Percentiles rank a stretch among this genome's conserved stretches.
Conservation (phyloP, 2,329 filamentous ascomycete species). For the Calonectria pauciramosa region DNA sequence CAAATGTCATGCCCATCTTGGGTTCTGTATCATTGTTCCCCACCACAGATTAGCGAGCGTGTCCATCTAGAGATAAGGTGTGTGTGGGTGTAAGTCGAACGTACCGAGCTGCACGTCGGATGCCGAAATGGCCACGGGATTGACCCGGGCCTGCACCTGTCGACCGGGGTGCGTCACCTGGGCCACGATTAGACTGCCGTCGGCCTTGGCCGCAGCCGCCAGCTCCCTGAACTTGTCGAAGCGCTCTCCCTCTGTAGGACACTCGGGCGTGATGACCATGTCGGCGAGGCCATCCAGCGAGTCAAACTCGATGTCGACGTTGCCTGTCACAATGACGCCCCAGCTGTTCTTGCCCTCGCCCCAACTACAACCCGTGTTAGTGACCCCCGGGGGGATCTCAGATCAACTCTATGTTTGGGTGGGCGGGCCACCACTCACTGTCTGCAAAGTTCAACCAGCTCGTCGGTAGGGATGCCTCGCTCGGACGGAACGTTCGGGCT, state of each 20-base stretch:
- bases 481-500: slow-evolving; percentile 63
- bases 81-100: slow-evolving; percentile 14
- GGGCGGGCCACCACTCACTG: slow-evolving; percentile 57
- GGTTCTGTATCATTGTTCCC: slow-evolving; percentile 29
- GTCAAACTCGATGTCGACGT: slow-evolving; percentile 74
- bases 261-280: slow-evolving; percentile 68
- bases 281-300: slow-evolving; percentile 69
- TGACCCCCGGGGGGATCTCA: background rate
- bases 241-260: slow-evolving; percentile 66
- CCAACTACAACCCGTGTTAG: slow-evolving; percentile 29
- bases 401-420: background rate
- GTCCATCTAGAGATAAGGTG: background rate
- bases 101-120: slow-evolving; percentile 54
- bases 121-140: slow-evolving; percentile 57
- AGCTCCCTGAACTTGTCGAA: slow-evolving; percentile 74
- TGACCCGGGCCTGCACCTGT: slow-evolving; percentile 55
- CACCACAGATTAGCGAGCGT: background rate
- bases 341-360: slow-evolving; percentile 66
- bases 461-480: slow-evolving; percentile 58
- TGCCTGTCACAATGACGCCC: slow-evolving; percentile 73
- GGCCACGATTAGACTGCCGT: slow-evolving; percentile 72
- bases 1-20: slow-evolving; percentile 51
- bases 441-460: slow-evolving; percentile 68
- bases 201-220: slow-evolving; percentile 66
- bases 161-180: slow-evolving; percentile 66